These are phyloP conservation scores for Pestalotiopsis fici DNA, from an alignment of 2,329 filamentous ascomycete species.

Conservation along the genomic window DNA sequence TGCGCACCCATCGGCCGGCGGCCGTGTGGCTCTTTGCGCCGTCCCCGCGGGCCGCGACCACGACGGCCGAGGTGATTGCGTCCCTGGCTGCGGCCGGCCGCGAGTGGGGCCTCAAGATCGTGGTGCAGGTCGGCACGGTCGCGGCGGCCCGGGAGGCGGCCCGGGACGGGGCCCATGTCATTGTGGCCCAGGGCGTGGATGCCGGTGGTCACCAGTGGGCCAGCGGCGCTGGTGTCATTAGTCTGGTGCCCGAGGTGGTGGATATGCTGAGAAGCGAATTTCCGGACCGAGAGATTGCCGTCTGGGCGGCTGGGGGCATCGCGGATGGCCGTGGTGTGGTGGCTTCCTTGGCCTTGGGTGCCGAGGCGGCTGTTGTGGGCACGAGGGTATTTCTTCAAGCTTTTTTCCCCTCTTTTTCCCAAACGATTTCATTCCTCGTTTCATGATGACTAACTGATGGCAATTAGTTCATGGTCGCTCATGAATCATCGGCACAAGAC, in stretches of 20 bases:
- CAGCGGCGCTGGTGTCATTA: conserved; percentile 43
- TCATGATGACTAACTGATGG: background rate
- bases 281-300: conserved; percentile 21
- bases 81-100: background rate
- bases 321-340: conserved; percentile 51
- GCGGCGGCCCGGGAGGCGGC: conserved; percentile 41
- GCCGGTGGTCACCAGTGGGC: conserved; percentile 54
- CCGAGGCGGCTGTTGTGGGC: conserved; percentile 59
- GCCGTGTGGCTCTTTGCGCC: conserved; percentile 71
- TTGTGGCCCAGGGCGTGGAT: conserved; percentile 54
- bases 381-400: conserved; percentile 46
- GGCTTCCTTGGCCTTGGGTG: conserved; percentile 51
- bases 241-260: conserved; percentile 48
- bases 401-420: no score
- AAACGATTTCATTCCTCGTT: background rate
- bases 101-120: conserved; percentile 39
- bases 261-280: conserved; percentile 37
- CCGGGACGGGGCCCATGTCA: conserved; percentile 40
- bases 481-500: conserved; percentile 32
- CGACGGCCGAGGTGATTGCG: conserved; percentile 17
- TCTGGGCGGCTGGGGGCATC: conserved; percentile 53
- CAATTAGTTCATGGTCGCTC: conserved; percentile 33
- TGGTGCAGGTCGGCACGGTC: conserved; percentile 53
- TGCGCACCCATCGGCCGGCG: conserved; percentile 53
- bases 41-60: conserved; percentile 28